phyloP scores from a whole-genome alignment of 2,329 filamentous ascomycete genomes.

The Venturiaceae sp. region DNA sequence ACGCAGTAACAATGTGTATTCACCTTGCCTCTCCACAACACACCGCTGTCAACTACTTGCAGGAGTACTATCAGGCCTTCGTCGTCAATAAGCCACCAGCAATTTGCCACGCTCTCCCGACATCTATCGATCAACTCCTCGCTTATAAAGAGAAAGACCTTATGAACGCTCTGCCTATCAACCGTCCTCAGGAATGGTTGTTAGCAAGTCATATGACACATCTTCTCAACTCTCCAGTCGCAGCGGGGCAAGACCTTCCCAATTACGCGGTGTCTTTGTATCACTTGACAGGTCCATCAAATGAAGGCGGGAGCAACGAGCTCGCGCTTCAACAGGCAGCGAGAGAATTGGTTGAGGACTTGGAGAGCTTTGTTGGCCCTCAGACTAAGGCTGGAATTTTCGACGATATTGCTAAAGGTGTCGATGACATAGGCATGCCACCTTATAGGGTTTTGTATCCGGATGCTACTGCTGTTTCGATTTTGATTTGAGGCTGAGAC shows the following conservation, averaged over 20 bases:
- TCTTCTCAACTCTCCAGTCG: slow-evolving; percentile 35
- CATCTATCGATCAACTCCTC: slow-evolving; percentile 19
- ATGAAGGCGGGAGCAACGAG: slow-evolving; percentile 12
- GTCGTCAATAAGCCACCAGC: slow-evolving; percentile 35
- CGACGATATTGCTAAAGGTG: background rate
- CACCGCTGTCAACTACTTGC: slow-evolving; percentile 42
- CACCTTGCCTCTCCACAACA: slow-evolving; percentile 42
- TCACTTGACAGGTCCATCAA: background rate
- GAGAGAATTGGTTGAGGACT: slow-evolving; percentile 16
- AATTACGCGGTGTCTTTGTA: slow-evolving; percentile 31
- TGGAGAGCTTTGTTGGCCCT: slow-evolving; percentile 18
- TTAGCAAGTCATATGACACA: slow-evolving; percentile 35
- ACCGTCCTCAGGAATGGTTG: slow-evolving; percentile 34
- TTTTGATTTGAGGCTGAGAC: slow-evolving; percentile 16
- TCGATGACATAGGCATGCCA: slow-evolving; percentile 19
- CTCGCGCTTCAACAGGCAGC: slow-evolving; percentile 12
- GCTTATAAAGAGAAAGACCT: slow-evolving; percentile 23
- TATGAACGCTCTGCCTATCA: slow-evolving; percentile 31
- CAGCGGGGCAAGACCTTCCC: slow-evolving; percentile 29
- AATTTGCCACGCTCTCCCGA: slow-evolving; percentile 26
- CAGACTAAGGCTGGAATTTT: slow-evolving; percentile 21
- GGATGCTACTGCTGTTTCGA: slow-evolving; percentile 26
- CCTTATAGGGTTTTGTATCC: slow-evolving; percentile 32
- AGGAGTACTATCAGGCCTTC: slow-evolving; percentile 41
- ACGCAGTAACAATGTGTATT: slow-evolving; percentile 26